Conservation (phyloP, 2,329 filamentous ascomycete genomes). For the Lachnellula willkommii region DNA sequence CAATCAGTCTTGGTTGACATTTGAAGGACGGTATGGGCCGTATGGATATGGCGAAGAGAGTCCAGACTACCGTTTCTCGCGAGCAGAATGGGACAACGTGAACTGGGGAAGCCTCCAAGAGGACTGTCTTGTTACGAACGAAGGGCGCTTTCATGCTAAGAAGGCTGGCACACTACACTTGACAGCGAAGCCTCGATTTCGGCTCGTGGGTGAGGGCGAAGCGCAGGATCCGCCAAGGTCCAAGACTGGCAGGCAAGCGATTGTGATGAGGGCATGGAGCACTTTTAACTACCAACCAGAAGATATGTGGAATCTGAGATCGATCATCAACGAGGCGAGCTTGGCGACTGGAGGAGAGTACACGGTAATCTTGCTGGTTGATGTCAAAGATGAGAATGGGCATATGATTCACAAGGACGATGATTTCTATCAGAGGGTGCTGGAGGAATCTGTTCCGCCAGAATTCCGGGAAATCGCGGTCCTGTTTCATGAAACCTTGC, state of each 20-base stretch:
- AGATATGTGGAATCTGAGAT: slow-evolving; percentile 71
- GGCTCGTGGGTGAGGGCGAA: background rate
- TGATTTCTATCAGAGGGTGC: slow-evolving; percentile 52
- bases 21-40: too few species aligned
- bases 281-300: slow-evolving; percentile 73
- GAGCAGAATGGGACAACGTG: slow-evolving; percentile 53
- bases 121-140: slow-evolving; percentile 60
- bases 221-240: background rate
- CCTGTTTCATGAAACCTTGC: slow-evolving; percentile 75
- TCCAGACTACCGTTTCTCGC: too few species aligned
- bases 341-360: slow-evolving; percentile 76
- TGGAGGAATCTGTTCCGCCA: slow-evolving; percentile 58
- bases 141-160: slow-evolving; percentile 48
- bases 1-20: too few species aligned
- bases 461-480: slow-evolving; percentile 68
- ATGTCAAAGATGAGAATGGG: slow-evolving; percentile 59
- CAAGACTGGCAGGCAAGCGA: slow-evolving; percentile 51
- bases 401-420: slow-evolving; percentile 55
- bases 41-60: too few species aligned
- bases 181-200: background rate
- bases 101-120: slow-evolving; percentile 68
- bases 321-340: slow-evolving; percentile 71
- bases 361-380: slow-evolving; percentile 72
- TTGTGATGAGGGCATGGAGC: slow-evolving; percentile 71
- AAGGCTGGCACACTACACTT: background rate